A percentile compares a stretch with the other conserved stretches of the same genome.
Conservation (phyloP, 331 rosid species). For the Telfairia occidentalis region DNA sequence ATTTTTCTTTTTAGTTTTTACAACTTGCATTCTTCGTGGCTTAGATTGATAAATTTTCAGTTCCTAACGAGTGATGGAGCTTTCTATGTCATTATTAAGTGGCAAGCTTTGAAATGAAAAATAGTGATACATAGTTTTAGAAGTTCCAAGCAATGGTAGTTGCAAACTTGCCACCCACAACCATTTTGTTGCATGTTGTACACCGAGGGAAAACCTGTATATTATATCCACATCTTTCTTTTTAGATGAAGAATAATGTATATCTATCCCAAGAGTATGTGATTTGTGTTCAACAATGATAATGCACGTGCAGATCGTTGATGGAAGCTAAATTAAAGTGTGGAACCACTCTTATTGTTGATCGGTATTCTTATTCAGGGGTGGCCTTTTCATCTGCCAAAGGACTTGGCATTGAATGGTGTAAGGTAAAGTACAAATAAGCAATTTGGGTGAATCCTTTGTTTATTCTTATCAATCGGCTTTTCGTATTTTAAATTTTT, state of each 20-base stretch:
- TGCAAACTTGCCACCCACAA: not conserved
- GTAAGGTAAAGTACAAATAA: constrained; percentile 45
- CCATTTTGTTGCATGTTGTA: not conserved
- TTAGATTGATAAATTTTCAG: not conserved
- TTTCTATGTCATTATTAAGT: not conserved
- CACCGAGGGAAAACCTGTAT: not conserved
- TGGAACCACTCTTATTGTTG: constrained; percentile 81
- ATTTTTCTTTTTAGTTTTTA: not conserved
- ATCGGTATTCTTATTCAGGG: constrained; percentile 89
- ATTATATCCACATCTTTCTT: not conserved
- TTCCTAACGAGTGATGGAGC: not conserved
- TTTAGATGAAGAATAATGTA: not conserved
- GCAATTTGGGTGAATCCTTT: not conserved
- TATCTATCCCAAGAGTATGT: not conserved
- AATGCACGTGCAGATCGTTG: constrained; percentile 40
- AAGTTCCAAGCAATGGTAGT: not conserved
- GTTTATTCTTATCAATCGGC: not conserved
- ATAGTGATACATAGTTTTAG: not conserved
- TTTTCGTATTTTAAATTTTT: not conserved
- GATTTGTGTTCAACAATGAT: constrained; percentile 1
- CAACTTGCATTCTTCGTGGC: not conserved
- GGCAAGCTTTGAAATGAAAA: not conserved
- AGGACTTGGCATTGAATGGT: constrained; percentile 82
- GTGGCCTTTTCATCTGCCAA: constrained; percentile 90
- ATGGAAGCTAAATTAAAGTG: constrained; percentile 73